A percentile compares a stretch with the other conserved stretches of the same genome.
These are phyloP conservation scores for Bauhinia variegata DNA, from an alignment of 306 rosid genomes.

Conservation along the genomic window DNA sequence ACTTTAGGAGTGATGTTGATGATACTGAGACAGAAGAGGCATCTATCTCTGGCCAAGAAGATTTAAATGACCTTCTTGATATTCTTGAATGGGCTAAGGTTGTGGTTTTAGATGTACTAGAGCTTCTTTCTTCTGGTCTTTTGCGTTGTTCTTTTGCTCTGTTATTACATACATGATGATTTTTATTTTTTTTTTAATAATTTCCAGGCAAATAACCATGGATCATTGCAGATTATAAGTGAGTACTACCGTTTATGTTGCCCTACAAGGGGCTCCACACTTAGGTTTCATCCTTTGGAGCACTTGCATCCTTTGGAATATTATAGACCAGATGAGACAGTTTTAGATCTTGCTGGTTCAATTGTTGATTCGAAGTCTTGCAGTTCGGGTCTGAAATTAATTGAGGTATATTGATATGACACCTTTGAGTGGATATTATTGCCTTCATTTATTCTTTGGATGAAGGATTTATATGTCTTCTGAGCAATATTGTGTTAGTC, in stretches of 20 bases:
- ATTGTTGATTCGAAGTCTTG: slow-evolving; percentile 73
- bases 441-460: slow-evolving; percentile 23
- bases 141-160: slow-evolving; percentile 11
- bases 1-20: slow-evolving; percentile 89
- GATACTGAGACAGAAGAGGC: slow-evolving; percentile 94
- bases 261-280: slow-evolving; percentile 69
- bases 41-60: slow-evolving; percentile 93
- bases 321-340: slow-evolving; percentile 55
- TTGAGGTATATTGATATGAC: slow-evolving; percentile 59
- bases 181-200: slow-evolving; percentile 27
- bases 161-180: slow-evolving; percentile 24
- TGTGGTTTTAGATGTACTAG: slow-evolving; percentile 29
- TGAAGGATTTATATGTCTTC: slow-evolving; percentile 22
- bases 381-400: slow-evolving; percentile 60
- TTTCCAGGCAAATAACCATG: slow-evolving; percentile 70
- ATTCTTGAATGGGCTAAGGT: slow-evolving; percentile 99
- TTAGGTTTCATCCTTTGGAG: slow-evolving; percentile 75
- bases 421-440: slow-evolving; percentile 19
- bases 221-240: slow-evolving; percentile 79
- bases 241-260: slow-evolving; percentile 62
- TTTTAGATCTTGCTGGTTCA: slow-evolving; percentile 58
- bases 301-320: slow-evolving; percentile 67
- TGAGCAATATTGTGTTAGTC: slow-evolving; percentile 12
- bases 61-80: slow-evolving; percentile 73
- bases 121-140: slow-evolving; percentile 16